Evolutionary conservation across 257 asterid species (phyloP).

Genomic region (Mitragyna speciosa): DNA sequence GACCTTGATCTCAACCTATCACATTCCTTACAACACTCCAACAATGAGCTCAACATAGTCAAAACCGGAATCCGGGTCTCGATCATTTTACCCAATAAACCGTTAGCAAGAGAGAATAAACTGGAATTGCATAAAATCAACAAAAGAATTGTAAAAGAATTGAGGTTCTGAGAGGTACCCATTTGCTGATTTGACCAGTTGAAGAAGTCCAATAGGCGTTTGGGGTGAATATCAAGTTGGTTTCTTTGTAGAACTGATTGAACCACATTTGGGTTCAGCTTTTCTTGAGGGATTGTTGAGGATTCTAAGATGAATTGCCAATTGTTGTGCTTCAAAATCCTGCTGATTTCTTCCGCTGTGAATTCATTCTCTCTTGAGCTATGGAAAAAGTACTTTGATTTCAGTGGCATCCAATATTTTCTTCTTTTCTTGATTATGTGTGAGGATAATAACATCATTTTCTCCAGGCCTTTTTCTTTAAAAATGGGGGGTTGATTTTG

Average conservation of each 20-base stretch:
- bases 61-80: conserved; percentile 43
- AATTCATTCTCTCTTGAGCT: conserved; percentile 39
- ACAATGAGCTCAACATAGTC: conserved; percentile 48
- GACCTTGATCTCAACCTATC: conserved; percentile 40
- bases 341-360: conserved; percentile 57
- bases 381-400: conserved; percentile 35
- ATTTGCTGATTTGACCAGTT: conserved; percentile 57
- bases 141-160: conserved; percentile 55
- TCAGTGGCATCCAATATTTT: conserved; percentile 20
- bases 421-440: conserved; percentile 35
- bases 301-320: conserved; percentile 70
- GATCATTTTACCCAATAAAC: conserved; percentile 46
- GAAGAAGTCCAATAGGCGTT: conserved; percentile 71
- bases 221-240: conserved; percentile 54
- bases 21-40: conserved; percentile 36
- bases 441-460: conserved; percentile 24
- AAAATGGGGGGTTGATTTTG: conserved; percentile 5
- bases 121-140: conserved; percentile 58
- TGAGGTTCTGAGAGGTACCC: conserved; percentile 53
- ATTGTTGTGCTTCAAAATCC: conserved; percentile 48
- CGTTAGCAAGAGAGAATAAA: conserved; percentile 49
- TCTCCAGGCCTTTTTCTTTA: neutral
- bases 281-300: conserved; percentile 43
- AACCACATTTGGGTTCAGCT: conserved; percentile 59
- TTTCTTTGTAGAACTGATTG: conserved; percentile 51